Evolutionary conservation across 371 early-diverging fungal genomes (phyloP), one percentile per base, ranked within the genome.

Genomic region (Syncephalis plumigaleata): DNA sequence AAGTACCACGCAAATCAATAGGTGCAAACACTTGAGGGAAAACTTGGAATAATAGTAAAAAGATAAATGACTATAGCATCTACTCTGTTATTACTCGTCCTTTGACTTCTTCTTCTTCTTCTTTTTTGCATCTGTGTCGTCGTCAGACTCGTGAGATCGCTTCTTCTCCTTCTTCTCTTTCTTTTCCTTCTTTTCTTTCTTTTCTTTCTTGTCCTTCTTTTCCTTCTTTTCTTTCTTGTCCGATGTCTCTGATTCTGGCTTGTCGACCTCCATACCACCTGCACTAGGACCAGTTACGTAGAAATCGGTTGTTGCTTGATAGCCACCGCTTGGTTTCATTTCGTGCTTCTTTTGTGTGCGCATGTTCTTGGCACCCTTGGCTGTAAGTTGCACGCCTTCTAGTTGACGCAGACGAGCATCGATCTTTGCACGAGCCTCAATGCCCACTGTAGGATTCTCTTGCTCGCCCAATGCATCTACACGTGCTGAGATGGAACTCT

Each of bases 401-500:
- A 96, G 73, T 67, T 83, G 76, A 39, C 85, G 67, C 57, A 96
- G 68, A 44, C 93, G 75, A 38, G 72, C 68, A 70, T 93, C 96
- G 24, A 92, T 64, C 73, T 82, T 81, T 50, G 75, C 76, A 37
- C 93, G 81, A 54, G 74, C 69, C 58, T 80, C 81, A 49, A 84
- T 69, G 56, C 94, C 96, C 38, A 92, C 53, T 49, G 87, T 88
- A 42, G 84, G 71, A 2, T 70, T 65, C 17, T 79, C 82, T n/a
- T 70, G 62, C 36, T 95, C 93, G 49, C 90, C 87, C 36, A 94
- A 75, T 23, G 92, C 92, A 70, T 99, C 99, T 31, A 92, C 81
- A 61, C 98, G 82, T 48, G 89, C 79, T 42, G 89, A 71, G 21
- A 98, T 70, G 11, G 96, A 76, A 48, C 91, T 75, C 77, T 97